These are phyloP conservation scores for Leucoagaricus sp. DNA, from an alignment of 1,284 basidiomycete species.

Conservation along the genomic window DNA sequence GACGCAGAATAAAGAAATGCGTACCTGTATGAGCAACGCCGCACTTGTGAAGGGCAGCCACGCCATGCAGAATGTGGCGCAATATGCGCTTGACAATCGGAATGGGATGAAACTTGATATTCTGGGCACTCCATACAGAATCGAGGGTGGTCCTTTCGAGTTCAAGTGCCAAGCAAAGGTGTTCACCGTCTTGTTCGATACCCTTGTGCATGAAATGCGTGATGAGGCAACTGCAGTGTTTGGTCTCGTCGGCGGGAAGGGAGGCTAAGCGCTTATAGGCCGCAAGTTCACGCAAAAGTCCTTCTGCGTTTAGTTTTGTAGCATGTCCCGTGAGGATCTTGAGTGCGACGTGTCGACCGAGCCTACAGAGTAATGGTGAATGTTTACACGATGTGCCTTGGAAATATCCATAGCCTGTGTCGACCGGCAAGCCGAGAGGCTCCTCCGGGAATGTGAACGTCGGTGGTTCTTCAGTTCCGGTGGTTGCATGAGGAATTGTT, in stretches of 20 bases:
- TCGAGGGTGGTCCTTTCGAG: slow-evolving; percentile 17
- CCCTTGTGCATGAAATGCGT: neutral
- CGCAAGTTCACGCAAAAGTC: neutral
- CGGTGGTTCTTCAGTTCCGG: slow-evolving; percentile 21
- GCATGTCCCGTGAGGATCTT: slow-evolving; percentile 4
- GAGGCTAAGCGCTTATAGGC: neutral
- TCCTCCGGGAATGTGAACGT: neutral
- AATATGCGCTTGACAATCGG: slow-evolving; percentile 16
- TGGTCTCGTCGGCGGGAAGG: neutral
- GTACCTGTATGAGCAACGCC: slow-evolving; percentile 23
- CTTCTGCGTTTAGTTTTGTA: neutral
- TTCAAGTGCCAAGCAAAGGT: slow-evolving; percentile 22
- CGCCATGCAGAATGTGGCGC: slow-evolving; percentile 4
- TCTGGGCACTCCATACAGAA: neutral
- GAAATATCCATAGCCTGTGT: neutral
- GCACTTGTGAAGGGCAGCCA: slow-evolving; percentile 26
- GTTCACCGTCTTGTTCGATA: slow-evolving; percentile 7
- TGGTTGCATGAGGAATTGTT: slow-evolving; percentile 21
- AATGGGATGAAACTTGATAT: slow-evolving; percentile 5
- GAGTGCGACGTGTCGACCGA: neutral
- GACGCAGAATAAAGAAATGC: slow-evolving; percentile 13
- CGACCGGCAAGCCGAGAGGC: neutral
- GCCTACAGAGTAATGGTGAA: neutral
- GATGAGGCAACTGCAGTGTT: neutral
- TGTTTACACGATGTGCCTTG: neutral